Base-by-base conservation (phyloP, 768 basidiomycete genomes). In the Sporobolomyces roseus region DNA sequence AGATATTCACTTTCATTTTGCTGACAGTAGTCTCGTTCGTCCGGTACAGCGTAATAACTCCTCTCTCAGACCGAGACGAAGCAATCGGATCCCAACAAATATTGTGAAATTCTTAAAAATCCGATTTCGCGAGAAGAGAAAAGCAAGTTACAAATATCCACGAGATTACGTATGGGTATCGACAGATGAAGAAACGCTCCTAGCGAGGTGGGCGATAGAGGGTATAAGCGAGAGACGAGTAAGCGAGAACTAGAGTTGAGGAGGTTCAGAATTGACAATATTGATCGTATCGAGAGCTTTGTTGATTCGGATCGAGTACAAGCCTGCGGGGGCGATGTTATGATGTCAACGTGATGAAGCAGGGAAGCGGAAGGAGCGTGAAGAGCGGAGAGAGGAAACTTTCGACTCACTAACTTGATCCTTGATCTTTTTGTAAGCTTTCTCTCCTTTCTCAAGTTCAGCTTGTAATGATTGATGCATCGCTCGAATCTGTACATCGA, bases 241-340 rank as follows among this genome's bases (percentile, higher is more conserved):
- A 13, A 46, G 45, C 21, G 6, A 32, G 43, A 52, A 1, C 52
- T 38, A 66, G 21, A 72, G 4, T 19, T 68, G 60, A 25, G 60
- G 48, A 19, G 53, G 53, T 6, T 52, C 41, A 8, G 49, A 50
- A 60, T 50, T 68, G 23, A 59, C 54, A 52, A 52, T 43, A 55
- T 65, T 72, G 63, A 72, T 27, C 50, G 71, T 62, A 64, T 72
- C 71, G 61, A 72, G 64, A 6, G 63, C 64, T 25, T 68, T 66
- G 64, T 72, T 72, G 25, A 72, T 50, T 19, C 61, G 55, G 30
- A 68, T 63, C 41, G 66, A 68, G 46, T 72, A 72, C 9, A 63
- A 45, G 9, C 38, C 70, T 66, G 50, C 21, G 23, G n/a, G n/a
- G n/a, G n/a, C n/a, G n/a, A n/a, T n/a, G n/a, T n/a, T n/a, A n/a